phyloP scores from a whole-genome alignment of 352 stramenopile genomes.

The Phytophthora sp. region DNA sequence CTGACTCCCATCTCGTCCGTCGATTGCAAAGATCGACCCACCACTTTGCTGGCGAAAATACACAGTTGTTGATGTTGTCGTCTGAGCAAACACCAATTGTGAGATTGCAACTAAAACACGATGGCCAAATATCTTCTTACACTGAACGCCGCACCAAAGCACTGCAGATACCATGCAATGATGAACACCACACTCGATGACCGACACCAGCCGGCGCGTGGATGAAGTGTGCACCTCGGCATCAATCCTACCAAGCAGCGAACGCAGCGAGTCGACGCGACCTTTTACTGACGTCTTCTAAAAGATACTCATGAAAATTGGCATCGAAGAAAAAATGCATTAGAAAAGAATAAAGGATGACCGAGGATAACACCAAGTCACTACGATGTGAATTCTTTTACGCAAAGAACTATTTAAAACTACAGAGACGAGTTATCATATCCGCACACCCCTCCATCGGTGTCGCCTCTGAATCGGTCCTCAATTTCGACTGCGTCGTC shows the following conservation, averaged over 20 bases:
- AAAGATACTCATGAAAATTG: too few species aligned
- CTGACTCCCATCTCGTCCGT: slow-evolving; percentile 40
- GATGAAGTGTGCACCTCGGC: background rate
- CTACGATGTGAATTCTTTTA: too few species aligned
- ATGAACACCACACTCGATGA: background rate
- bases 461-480: background rate
- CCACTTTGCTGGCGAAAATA: slow-evolving; percentile 62
- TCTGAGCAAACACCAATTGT: background rate
- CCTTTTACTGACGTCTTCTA: too few species aligned
- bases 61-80: slow-evolving; percentile 54
- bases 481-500: background rate
- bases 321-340: too few species aligned
- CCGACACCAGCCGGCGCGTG: too few species aligned
- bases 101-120: background rate
- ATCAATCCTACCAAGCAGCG: background rate
- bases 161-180: background rate
- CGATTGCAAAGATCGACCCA: slow-evolving; percentile 63
- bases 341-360: too few species aligned
- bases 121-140: background rate
- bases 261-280: slow-evolving; percentile 6
- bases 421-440: too few species aligned
- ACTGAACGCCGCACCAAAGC: background rate
- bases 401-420: too few species aligned
- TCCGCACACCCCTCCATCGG: slow-evolving; percentile 11
- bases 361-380: background rate